Base-by-base conservation (phyloP, 2,329 filamentous ascomycete species). In the Calcarisporium arbuscula region DNA sequence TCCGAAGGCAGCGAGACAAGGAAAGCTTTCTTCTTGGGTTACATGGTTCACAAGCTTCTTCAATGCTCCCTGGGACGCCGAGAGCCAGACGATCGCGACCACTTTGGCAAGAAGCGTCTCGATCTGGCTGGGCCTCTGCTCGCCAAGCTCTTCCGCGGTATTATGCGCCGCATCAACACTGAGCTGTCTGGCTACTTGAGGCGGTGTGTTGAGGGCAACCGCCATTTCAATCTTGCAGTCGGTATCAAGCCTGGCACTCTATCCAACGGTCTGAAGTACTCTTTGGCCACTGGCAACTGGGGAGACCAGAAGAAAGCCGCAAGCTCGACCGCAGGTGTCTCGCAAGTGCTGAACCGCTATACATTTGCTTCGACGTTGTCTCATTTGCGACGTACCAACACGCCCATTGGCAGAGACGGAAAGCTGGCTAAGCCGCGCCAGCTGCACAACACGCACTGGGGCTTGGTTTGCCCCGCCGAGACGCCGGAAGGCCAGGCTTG, bases 221-320 rank as follows among this genome's bases (percentile, higher is more conserved):
- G 81, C 41, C 85, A 94, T 43, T 95, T 98, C 67, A 92, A 92
- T 45, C 67, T 96, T 27, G 85, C 85, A 11, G 76, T 95, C 39
- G 92, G 88, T 47, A 83, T 96, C 53, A 96, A 95, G 67, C 81
- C 84, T 16, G 83, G 80, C 43, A 95, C 92, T 15, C 73, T 98
- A 47, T 94, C 89, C 15, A 94, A 92, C 54, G 92, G 90, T 32
- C 66, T 98, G 46, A 95, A 95, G 57, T 98, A 98, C 63, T 95
- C 92, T 34, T 71, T 98, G 42, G 90, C 92, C 18, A 98, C 92
- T 11, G 92, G 92, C 47, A 98, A 98, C 64, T 98, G 92, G 94
- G 94, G 92, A 54, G 92, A 98, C 47, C 92, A 98, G 68, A 98
- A 96, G 74, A 98, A 96, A 69, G 89, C 92, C 15, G 85, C 85